phyloP scores from a whole-genome alignment of 352 stramenopile species.

The Phytophthora ohioensis region DNA sequence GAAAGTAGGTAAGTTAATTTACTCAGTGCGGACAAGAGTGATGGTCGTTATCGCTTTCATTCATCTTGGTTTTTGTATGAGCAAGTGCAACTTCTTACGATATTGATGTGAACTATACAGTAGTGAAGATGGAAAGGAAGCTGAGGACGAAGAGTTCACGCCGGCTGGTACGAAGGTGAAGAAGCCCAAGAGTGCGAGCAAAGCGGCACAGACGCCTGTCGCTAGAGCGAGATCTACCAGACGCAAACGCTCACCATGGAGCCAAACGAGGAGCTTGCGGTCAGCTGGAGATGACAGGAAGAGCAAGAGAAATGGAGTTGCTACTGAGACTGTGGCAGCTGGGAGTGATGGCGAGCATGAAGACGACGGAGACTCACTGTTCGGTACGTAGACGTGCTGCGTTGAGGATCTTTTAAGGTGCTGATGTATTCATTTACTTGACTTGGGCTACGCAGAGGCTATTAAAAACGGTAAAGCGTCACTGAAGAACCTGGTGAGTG shows the following conservation, averaged over 20 bases:
- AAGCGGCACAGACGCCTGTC: slow-evolving; percentile 23
- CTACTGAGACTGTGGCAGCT: background rate
- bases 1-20: slow-evolving; percentile 37
- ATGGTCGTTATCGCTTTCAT: slow-evolving; percentile 29
- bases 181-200: slow-evolving; percentile 27
- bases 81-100: slow-evolving; percentile 23
- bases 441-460: slow-evolving; percentile 50
- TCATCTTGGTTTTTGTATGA: slow-evolving; percentile 21
- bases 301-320: slow-evolving; percentile 13
- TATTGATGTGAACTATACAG: background rate
- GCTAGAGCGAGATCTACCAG: slow-evolving; percentile 26
- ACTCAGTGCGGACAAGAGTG: slow-evolving; percentile 32
- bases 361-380: slow-evolving; percentile 36
- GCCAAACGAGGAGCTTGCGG: slow-evolving; percentile 29
- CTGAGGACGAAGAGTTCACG: slow-evolving; percentile 49
- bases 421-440: slow-evolving; percentile 10
- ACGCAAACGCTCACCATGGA: slow-evolving; percentile 47
- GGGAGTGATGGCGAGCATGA: slow-evolving; percentile 14
- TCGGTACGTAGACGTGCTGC: slow-evolving; percentile 30
- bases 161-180: slow-evolving; percentile 28
- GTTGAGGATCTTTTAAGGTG: background rate
- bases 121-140: slow-evolving; percentile 38
- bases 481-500: slow-evolving; percentile 56
- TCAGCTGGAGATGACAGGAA: slow-evolving; percentile 10
- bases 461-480: slow-evolving; percentile 64